Base-by-base conservation (phyloP, 1,139 yeast genomes). In the Pichia sp. region DNA sequence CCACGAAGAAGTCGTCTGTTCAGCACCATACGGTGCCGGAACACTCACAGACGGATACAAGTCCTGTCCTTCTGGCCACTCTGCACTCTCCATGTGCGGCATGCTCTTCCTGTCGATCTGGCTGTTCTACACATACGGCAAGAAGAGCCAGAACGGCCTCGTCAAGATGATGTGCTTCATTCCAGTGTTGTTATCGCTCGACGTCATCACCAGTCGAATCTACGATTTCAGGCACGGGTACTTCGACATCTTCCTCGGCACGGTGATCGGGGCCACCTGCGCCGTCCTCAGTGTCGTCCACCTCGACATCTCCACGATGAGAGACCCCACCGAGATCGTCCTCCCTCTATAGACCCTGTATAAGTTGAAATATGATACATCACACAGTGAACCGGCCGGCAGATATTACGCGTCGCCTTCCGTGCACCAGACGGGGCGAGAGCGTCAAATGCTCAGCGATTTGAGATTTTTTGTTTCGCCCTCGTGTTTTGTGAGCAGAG, bases 51-150 rank as follows among this genome's bases (percentile, higher is more conserved):
- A 86, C 57, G 95, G 94, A 0, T 83, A 81, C 59, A 75, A 89
- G 59, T 81, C 89, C 2, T 85, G 91, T 14, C 95, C 95, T 0
- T 82, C 89, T 4, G 93, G 93, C 2, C 91, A 84, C 56, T 79
- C 87, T 4, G 79, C 84, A 53, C 69, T 79, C 51, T 75, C 83
- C 46, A 82, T 79, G 66, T 75, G 84, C 14, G 93, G 93, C 0
- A 68, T 85, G 40, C 79, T 83, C 4, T 86, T 76, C 61, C 61
- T 83, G 32, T 72, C 84, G 9, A 61, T 84, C 28, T 86, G 88
- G 83, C 22, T 46, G 11, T 42, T 62, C 83, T 30, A 69, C 75
- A 48, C 93, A 88, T 9, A 91, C 83, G 58, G 64, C 81, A 39
- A 49, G 47, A 36, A 41, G 50, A n/a, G 48, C 40, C 40, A 17